These are phyloP conservation scores for Yamagishiella unicocca DNA, from an alignment of 139 green algal genomes.

Conservation along the genomic window DNA sequence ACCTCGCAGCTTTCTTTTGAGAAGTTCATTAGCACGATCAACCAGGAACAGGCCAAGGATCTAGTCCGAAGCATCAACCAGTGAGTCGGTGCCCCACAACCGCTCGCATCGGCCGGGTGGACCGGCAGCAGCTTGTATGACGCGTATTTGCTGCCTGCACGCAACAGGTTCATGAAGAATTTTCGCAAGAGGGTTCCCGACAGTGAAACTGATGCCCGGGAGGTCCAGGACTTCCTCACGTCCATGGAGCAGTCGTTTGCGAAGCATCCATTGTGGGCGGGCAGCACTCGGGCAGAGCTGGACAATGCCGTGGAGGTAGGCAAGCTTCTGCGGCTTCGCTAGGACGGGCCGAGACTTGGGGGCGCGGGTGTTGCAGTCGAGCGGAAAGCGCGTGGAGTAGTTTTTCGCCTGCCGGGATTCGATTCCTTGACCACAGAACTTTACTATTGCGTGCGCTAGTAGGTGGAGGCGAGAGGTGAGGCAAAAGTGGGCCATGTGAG, in stretches of 20 bases:
- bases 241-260: constrained; percentile 84
- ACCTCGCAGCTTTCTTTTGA: constrained; percentile 32
- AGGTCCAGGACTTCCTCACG: constrained; percentile 85
- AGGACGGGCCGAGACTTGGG: too few species aligned
- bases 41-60: constrained; percentile 72
- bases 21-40: constrained; percentile 64
- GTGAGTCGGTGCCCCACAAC: too few species aligned
- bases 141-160: not conserved
- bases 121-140: too few species aligned
- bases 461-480: too few species aligned
- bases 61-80: constrained; percentile 92
- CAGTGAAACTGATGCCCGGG: constrained; percentile 53
- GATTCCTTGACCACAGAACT: too few species aligned
- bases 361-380: too few species aligned
- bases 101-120: too few species aligned
- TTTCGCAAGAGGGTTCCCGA: constrained; percentile 53
- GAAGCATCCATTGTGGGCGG: constrained; percentile 88
- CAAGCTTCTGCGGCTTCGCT: too few species aligned
- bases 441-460: too few species aligned
- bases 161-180: constrained; percentile 71
- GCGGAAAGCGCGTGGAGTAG: too few species aligned
- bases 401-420: too few species aligned
- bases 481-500: too few species aligned
- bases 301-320: constrained; percentile 82
- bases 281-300: constrained; percentile 69